Percentiles rank a stretch among this genome's conserved stretches.
These are phyloP conservation scores for Spiraea crenata DNA, from an alignment of 331 rosid species.

Conservation along the genomic window DNA sequence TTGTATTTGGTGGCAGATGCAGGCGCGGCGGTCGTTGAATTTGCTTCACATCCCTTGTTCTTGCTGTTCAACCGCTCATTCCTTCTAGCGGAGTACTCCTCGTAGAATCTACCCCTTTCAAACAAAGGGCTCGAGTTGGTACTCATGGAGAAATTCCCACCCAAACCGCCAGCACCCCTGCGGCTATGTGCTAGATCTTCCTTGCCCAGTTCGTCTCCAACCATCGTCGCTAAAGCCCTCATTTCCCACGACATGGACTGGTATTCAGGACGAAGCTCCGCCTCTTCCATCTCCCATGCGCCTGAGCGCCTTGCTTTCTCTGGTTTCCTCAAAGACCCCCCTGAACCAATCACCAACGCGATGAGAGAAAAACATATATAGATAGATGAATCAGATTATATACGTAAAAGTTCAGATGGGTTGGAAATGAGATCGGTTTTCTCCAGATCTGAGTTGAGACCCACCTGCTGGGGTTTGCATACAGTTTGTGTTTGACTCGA, in stretches of 20 bases:
- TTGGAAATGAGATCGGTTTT: background rate
- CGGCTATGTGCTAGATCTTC: no score
- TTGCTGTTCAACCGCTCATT: slow-evolving; percentile 77
- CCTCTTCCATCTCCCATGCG: slow-evolving; percentile 30
- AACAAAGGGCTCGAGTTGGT: slow-evolving; percentile 34
- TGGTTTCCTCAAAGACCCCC: slow-evolving; percentile 65
- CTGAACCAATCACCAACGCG: slow-evolving; percentile 30
- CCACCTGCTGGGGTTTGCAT: slow-evolving; percentile 71
- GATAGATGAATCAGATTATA: background rate
- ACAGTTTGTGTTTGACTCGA: slow-evolving; percentile 37
- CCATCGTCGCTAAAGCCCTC: slow-evolving; percentile 56
- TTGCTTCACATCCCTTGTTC: slow-evolving; percentile 29
- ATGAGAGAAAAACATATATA: background rate
- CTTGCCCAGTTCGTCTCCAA: slow-evolving; percentile 46
- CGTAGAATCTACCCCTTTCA: slow-evolving; percentile 77
- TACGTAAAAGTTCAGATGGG: background rate
- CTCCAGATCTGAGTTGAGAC: background rate
- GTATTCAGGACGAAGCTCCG: slow-evolving; percentile 71
- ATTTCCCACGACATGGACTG: slow-evolving; percentile 67
- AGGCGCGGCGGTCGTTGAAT: background rate
- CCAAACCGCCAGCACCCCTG: no score
- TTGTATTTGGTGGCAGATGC: background rate
- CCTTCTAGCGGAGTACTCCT: slow-evolving; percentile 79
- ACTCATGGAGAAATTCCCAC: slow-evolving; percentile 7
- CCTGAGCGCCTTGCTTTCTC: slow-evolving; percentile 34